A percentile compares a stretch with the other conserved stretches of the same genome.
These are phyloP conservation scores for Globisporangium abappressorium DNA, from an alignment of 352 stramenopile genomes.

Conservation along the genomic window DNA sequence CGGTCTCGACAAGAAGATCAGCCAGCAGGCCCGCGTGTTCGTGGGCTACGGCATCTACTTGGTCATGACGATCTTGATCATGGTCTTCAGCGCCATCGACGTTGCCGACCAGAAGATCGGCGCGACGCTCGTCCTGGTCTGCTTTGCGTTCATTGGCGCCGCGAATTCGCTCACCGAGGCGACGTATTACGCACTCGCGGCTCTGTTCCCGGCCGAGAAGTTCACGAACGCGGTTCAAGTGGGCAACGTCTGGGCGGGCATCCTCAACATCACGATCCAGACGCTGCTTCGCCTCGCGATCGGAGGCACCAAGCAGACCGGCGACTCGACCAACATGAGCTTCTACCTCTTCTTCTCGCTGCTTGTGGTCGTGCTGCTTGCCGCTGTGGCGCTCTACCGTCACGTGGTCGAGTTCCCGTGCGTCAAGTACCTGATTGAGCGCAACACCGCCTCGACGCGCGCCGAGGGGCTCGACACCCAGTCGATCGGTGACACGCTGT, in stretches of 20 bases:
- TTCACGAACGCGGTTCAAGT: slow-evolving; percentile 71
- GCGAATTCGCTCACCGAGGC: slow-evolving; percentile 56
- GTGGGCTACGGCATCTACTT: slow-evolving; percentile 57
- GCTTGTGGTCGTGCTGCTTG: slow-evolving; percentile 45
- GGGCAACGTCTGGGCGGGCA: slow-evolving; percentile 44
- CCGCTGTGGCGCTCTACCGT: slow-evolving; percentile 45
- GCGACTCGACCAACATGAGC: slow-evolving; percentile 25
- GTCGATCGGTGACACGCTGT: slow-evolving; percentile 26
- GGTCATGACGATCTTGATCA: slow-evolving; percentile 51
- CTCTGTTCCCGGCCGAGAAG: slow-evolving; percentile 61
- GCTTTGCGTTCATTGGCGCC: slow-evolving; percentile 46
- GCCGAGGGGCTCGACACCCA: slow-evolving; percentile 32
- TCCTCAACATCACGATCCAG: slow-evolving; percentile 54
- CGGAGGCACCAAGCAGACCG: slow-evolving; percentile 37
- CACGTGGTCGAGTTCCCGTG: slow-evolving; percentile 29
- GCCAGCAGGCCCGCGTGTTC: slow-evolving; percentile 36
- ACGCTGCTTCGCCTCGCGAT: slow-evolving; percentile 55
- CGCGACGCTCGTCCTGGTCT: slow-evolving; percentile 49
- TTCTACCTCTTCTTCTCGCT: slow-evolving; percentile 72
- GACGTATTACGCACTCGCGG: slow-evolving; percentile 58
- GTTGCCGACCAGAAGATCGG: slow-evolving; percentile 49
- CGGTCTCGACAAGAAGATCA: slow-evolving; percentile 54
- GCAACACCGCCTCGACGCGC: slow-evolving; percentile 31
- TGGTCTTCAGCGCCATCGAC: slow-evolving; percentile 54
- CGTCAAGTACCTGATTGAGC: slow-evolving; percentile 55